phyloP scores from a whole-genome alignment of 768 basidiomycete genomes.

The Lactarius sp. region DNA sequence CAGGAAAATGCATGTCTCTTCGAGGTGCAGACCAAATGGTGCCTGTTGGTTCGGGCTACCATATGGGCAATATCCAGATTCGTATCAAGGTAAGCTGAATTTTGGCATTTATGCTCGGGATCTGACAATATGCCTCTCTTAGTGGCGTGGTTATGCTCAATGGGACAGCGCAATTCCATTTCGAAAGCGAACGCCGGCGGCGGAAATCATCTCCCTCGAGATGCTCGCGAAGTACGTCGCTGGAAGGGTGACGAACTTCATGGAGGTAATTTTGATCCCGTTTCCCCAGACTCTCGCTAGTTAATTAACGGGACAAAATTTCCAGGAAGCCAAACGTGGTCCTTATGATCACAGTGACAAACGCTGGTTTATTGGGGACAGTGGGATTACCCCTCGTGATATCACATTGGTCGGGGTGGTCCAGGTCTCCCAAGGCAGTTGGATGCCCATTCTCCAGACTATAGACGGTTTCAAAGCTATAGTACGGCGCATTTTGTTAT shows the following conservation, averaged over 20 bases:
- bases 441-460: conserved; percentile 21
- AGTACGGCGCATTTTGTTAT: no score
- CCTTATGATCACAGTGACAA: not conserved
- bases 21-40: not conserved
- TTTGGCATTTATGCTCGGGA: not conserved
- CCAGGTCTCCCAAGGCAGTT: conserved; percentile 20
- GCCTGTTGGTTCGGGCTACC: not conserved
- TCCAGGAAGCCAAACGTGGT: not conserved
- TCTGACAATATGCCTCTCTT: not conserved
- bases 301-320: not conserved
- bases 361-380: not conserved
- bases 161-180: conserved; percentile 6
- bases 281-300: not conserved
- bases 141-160: conserved; percentile 10
- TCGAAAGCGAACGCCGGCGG: not conserved
- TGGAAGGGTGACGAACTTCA: not conserved
- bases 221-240: conserved; percentile 13
- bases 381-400: not conserved
- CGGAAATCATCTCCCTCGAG: not conserved
- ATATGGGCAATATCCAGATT: conserved; percentile 18
- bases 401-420: conserved; percentile 9
- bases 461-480: no score
- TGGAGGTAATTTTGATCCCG: not conserved
- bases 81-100: conserved; percentile 8
- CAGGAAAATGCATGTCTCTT: not conserved